Percentiles rank a stretch among this genome's conserved stretches.
Evolutionary conservation across 345 rosid genomes (phyloP).

Genomic region (Arabidopsis suecica): DNA sequence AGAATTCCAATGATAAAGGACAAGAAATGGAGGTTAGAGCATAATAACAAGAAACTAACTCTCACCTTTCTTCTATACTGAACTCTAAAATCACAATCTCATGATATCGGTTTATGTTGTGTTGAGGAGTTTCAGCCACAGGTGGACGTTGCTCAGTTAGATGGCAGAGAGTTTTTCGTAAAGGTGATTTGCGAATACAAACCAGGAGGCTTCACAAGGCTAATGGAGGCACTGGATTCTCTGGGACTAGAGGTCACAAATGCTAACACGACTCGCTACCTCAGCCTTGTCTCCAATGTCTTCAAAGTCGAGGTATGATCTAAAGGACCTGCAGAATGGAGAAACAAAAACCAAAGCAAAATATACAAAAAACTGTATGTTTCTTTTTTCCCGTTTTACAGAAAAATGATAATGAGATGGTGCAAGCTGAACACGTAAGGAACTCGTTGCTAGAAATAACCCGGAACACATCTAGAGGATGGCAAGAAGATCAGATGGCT

Average conservation of each 20-base stretch:
- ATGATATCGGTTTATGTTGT: conserved; percentile 26
- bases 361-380: conserved; percentile 4
- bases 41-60: not conserved
- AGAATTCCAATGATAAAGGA: conserved; percentile 59
- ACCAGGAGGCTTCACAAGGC: conserved; percentile 78
- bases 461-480: conserved; percentile 55
- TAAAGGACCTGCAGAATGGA: not conserved
- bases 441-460: conserved; percentile 81
- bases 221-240: conserved; percentile 84
- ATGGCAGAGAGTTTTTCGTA: conserved; percentile 85
- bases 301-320: conserved; percentile 80
- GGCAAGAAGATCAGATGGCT: conserved; percentile 57
- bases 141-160: conserved; percentile 87
- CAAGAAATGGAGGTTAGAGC: conserved; percentile 93
- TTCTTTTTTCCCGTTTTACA: conserved; percentile 38
- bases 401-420: conserved; percentile 78
- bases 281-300: conserved; percentile 85
- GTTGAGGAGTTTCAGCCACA: conserved; percentile 62
- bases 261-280: conserved; percentile 78
- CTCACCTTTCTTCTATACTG: conserved; percentile 12
- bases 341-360: conserved; percentile 24
- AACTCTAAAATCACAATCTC: conserved; percentile 1
- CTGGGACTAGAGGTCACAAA: conserved; percentile 87
- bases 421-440: conserved; percentile 80
- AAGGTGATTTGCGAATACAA: conserved; percentile 90